Evolutionary conservation across 1,284 basidiomycete genomes (phyloP).

Genomic region (Puccinia triticina): DNA sequence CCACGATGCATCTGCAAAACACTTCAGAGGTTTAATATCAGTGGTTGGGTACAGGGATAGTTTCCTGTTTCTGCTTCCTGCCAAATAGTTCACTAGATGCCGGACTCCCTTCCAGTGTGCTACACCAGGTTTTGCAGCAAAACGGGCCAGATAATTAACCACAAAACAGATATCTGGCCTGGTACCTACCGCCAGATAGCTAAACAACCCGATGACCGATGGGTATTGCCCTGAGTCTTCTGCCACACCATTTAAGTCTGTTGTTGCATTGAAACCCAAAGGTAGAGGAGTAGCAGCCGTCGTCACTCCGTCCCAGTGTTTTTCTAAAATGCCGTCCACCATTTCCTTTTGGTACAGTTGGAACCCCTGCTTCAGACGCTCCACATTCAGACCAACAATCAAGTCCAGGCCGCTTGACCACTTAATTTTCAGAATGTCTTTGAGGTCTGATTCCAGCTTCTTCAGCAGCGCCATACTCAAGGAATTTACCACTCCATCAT

Average conservation of each 20-base stretch:
- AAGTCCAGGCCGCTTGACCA: background rate
- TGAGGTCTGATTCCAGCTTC: background rate
- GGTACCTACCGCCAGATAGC: slow-evolving; percentile 6
- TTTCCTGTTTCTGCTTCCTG: background rate
- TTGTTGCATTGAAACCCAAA: background rate
- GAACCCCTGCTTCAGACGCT: background rate
- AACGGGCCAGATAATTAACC: slow-evolving; percentile 17
- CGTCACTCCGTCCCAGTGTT: background rate
- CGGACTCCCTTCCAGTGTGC: background rate
- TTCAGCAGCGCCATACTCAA: background rate
- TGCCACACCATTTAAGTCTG: background rate
- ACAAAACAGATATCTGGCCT: slow-evolving; percentile 17
- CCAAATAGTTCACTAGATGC: background rate
- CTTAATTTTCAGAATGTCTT: background rate
- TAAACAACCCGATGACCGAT: slow-evolving; percentile 1
- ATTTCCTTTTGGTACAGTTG: background rate
- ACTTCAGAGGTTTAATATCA: background rate
- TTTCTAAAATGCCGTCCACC: background rate
- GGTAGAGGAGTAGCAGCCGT: background rate
- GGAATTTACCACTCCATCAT: background rate
- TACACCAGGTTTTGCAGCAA: background rate
- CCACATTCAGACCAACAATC: background rate
- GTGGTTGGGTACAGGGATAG: background rate
- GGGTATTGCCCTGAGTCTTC: background rate
- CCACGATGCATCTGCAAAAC: background rate